Percentiles rank a stretch among this genome's conserved stretches.
These are phyloP conservation scores for Alternaria burnsii DNA, from an alignment of 2,329 filamentous ascomycete species.

Conservation along the genomic window DNA sequence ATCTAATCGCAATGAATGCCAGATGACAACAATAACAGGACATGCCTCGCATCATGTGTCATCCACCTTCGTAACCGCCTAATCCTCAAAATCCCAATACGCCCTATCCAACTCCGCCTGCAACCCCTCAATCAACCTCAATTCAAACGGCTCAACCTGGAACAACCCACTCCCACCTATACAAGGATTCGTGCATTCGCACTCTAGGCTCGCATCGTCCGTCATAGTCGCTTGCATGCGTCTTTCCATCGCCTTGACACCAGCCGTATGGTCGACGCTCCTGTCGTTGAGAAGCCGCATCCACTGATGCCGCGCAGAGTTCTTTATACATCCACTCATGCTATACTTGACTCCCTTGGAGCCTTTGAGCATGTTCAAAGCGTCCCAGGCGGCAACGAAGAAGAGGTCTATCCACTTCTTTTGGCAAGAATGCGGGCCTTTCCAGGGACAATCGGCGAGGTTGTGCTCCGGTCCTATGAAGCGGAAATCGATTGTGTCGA, in stretches of 20 bases:
- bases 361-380: not conserved
- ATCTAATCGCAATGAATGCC: too few relatives aligned
- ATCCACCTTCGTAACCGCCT: not conserved
- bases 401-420: constrained; percentile 28
- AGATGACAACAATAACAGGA: not conserved
- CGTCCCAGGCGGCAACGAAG: constrained; percentile 14
- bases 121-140: constrained; percentile 11
- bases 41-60: not conserved
- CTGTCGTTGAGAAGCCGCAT: constrained; percentile 11
- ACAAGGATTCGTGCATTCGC: constrained; percentile 20
- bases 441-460: constrained; percentile 23
- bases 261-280: not conserved
- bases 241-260: not conserved
- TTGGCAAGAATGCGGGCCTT: constrained; percentile 21
- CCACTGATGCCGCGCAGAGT: constrained; percentile 18
- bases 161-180: not conserved
- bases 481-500: constrained; percentile 24
- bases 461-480: constrained; percentile 30
- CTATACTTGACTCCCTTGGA: not conserved
- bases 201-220: not conserved
- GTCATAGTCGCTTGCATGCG: not conserved
- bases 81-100: constrained; percentile 22
- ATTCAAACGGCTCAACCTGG: constrained; percentile 6
- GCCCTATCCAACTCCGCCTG: constrained; percentile 7
- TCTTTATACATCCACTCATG: constrained; percentile 25